A percentile compares a stretch with the other conserved stretches of the same genome.
Evolutionary conservation across 177 flowering plant genomes (phyloP).

Genomic region (Vitis hybrid): DNA sequence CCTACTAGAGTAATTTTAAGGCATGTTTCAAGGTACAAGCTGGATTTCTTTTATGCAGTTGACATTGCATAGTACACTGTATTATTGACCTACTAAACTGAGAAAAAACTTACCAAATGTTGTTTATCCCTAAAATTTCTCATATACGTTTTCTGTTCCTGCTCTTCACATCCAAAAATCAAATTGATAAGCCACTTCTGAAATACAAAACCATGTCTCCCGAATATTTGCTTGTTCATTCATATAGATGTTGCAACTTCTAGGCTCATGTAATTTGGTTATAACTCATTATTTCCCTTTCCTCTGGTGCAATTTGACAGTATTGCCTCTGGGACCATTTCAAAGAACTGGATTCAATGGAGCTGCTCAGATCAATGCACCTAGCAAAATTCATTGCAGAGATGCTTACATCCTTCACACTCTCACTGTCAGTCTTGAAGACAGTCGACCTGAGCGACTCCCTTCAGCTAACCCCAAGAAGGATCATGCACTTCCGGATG

Average conservation of each 20-base stretch:
- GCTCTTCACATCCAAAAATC: background rate
- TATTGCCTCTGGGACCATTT: constrained; percentile 93
- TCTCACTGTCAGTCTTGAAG: constrained; percentile 75
- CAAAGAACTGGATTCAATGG: constrained; percentile 81
- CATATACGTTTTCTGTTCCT: background rate
- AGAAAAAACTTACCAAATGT: too few relatives aligned
- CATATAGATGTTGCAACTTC: background rate
- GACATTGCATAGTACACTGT: too few relatives aligned
- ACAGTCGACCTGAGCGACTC: constrained; percentile 54
- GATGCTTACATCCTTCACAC: constrained; percentile 66
- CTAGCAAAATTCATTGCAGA: constrained; percentile 73
- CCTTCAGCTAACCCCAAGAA: constrained; percentile 53
- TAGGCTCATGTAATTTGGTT: background rate
- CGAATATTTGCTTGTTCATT: too few relatives aligned
- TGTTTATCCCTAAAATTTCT: too few relatives aligned
- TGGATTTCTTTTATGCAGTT: too few relatives aligned
- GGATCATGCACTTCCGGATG: constrained; percentile 85
- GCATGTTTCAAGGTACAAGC: too few relatives aligned
- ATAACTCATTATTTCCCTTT: background rate
- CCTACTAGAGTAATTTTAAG: too few relatives aligned
- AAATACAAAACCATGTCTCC: too few relatives aligned
- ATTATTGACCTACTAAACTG: too few relatives aligned
- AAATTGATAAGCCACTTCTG: too few relatives aligned
- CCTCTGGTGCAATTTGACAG: constrained; percentile 34
- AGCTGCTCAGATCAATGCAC: constrained; percentile 64